These are phyloP conservation scores for Noccaea bulbosa DNA, from an alignment of 345 rosid species.

Conservation along the genomic window DNA sequence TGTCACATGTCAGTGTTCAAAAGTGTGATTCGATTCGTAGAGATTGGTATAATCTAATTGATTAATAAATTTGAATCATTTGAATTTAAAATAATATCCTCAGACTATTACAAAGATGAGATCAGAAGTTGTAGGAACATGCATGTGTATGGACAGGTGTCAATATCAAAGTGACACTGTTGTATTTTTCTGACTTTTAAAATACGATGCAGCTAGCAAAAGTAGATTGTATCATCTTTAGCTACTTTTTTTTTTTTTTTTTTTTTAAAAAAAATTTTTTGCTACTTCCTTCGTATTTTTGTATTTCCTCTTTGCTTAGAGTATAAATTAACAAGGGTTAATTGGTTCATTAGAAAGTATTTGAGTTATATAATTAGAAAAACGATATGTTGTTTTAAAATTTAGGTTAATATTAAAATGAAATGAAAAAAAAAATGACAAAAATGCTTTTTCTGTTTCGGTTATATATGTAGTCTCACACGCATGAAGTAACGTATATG, in stretches of 20 bases:
- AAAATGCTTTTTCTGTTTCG: background rate
- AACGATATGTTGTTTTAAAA: background rate
- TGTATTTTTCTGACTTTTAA: background rate
- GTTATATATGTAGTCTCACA: background rate
- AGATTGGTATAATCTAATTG: background rate
- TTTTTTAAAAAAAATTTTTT: too few species aligned
- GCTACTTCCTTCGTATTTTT: background rate
- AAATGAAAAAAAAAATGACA: background rate
- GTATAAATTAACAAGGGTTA: background rate
- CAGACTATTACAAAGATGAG: background rate
- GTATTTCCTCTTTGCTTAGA: background rate
- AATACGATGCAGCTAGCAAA: background rate
- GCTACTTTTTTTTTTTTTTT: too few species aligned
- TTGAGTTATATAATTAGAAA: background rate
- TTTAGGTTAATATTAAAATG: background rate
- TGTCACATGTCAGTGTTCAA: background rate
- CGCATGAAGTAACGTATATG: background rate
- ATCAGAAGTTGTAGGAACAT: background rate
- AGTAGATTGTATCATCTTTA: background rate
- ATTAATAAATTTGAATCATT: background rate
- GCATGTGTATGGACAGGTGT: conserved; percentile 33
- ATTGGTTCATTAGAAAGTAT: background rate
- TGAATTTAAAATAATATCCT: background rate
- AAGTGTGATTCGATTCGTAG: background rate
- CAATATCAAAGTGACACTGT: conserved; percentile 3